Evolutionary conservation across 2,329 filamentous ascomycete species (phyloP).

Genomic region (Pyrenophora tritici-repentis): DNA sequence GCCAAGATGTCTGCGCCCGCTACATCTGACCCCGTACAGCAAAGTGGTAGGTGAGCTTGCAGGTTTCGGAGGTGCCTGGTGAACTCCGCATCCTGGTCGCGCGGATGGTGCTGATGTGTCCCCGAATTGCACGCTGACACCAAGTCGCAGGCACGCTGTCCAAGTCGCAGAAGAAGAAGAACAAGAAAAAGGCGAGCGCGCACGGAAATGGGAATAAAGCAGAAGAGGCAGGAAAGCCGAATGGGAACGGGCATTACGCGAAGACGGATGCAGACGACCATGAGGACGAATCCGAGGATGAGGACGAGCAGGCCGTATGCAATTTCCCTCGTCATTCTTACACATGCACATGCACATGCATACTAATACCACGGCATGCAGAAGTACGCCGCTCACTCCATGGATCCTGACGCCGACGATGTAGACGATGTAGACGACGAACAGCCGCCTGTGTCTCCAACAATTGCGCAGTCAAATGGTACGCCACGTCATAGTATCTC

Average conservation of each 20-base stretch:
- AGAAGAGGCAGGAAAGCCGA: constrained; percentile 34
- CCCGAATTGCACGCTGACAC: constrained; percentile 23
- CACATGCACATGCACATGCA: not conserved
- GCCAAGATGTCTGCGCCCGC: constrained; percentile 38
- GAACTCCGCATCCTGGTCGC: constrained; percentile 13
- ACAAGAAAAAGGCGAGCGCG: constrained; percentile 43
- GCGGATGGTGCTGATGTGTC: not conserved
- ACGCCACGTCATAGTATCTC: constrained; percentile 43
- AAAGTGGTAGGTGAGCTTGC: constrained; percentile 43
- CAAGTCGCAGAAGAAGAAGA: constrained; percentile 48
- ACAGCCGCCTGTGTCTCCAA: constrained; percentile 37
- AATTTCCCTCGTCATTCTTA: not conserved
- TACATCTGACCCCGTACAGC: constrained; percentile 37
- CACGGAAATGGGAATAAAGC: constrained; percentile 18
- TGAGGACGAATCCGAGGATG: constrained; percentile 37
- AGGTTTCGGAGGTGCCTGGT: constrained; percentile 21
- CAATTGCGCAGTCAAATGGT: constrained; percentile 37
- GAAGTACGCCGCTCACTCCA: constrained; percentile 27
- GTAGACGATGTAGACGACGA: constrained; percentile 46
- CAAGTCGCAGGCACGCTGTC: constrained; percentile 30
- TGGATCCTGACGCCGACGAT: constrained; percentile 41
- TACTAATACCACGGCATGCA: constrained; percentile 22
- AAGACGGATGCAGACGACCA: constrained; percentile 33
- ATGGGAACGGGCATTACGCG: constrained; percentile 32
- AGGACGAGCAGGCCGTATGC: constrained; percentile 44